phyloP scores from a whole-genome alignment of 805 yeast species.

The Komagataella phaffii region DNA sequence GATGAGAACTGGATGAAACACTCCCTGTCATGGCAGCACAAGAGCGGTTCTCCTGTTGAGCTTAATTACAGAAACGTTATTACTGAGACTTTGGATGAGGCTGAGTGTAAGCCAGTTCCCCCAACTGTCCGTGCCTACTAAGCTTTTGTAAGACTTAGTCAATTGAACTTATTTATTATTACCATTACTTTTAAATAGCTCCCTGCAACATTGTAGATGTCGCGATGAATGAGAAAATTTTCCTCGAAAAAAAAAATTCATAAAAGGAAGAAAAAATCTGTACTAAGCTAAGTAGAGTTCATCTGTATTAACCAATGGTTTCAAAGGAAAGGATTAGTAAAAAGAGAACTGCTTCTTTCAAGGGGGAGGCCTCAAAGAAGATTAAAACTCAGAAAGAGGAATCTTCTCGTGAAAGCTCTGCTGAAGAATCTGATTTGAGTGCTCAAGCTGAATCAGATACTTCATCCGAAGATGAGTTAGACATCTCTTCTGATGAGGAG shows the following conservation, averaged over 20 bases:
- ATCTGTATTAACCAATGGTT: neutral
- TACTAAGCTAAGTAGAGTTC: slow-evolving; percentile 1
- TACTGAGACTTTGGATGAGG: slow-evolving; percentile 73
- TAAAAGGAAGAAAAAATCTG: neutral
- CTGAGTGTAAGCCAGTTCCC: slow-evolving; percentile 91
- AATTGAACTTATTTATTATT: neutral
- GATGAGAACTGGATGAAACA: slow-evolving; percentile 98
- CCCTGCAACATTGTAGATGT: slow-evolving; percentile 3
- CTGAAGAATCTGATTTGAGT: slow-evolving; percentile 12
- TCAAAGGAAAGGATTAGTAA: neutral
- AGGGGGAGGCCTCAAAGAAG: slow-evolving; percentile 7
- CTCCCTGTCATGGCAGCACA: slow-evolving; percentile 80
- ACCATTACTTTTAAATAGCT: neutral
- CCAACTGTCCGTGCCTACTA: slow-evolving; percentile 94
- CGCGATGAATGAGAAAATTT: slow-evolving; percentile 16
- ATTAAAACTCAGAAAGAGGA: slow-evolving; percentile 18
- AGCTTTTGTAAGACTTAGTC: slow-evolving; percentile 2
- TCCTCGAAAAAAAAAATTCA: slow-evolving; percentile 1
- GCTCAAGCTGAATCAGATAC: slow-evolving; percentile 7
- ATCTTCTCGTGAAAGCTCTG: slow-evolving; percentile 9
- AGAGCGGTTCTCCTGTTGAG: slow-evolving; percentile 54
- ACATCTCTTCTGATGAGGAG: slow-evolving; percentile 13
- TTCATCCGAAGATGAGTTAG: slow-evolving; percentile 12
- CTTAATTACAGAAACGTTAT: slow-evolving; percentile 83
- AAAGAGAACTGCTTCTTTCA: slow-evolving; percentile 1